These are phyloP conservation scores for Diutina rugosa DNA, from an alignment of 1,139 yeast genomes.

Conservation along the genomic window DNA sequence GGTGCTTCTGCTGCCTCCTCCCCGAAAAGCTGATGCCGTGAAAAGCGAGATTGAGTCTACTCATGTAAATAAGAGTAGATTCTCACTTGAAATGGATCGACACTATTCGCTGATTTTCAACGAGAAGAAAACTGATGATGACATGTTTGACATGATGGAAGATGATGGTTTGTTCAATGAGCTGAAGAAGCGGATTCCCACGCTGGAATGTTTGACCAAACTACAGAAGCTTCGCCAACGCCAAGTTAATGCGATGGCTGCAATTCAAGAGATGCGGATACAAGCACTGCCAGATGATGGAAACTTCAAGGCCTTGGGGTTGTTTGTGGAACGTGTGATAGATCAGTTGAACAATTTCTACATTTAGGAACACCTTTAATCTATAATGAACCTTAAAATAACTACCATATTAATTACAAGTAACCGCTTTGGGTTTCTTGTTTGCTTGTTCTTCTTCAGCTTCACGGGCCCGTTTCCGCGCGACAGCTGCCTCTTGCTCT, in stretches of 20 bases:
- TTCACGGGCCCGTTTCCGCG: not conserved
- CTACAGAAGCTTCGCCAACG: not conserved
- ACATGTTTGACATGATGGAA: not conserved
- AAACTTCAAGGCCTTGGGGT: not conserved
- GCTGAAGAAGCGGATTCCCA: not conserved
- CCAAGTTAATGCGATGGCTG: not conserved
- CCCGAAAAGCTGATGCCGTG: constrained; percentile 4
- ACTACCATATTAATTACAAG: not conserved
- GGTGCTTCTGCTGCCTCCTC: not conserved
- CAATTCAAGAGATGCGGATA: not conserved
- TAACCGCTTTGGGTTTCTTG: not conserved
- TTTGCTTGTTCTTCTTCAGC: not conserved
- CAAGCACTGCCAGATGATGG: not conserved
- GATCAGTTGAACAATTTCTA: not conserved
- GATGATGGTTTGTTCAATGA: constrained; percentile 3
- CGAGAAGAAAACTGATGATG: constrained; percentile 1
- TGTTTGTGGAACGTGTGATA: not conserved
- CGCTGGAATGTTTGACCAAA: not conserved
- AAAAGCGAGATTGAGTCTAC: constrained; percentile 5
- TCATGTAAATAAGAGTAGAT: constrained; percentile 2
- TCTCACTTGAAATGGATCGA: constrained; percentile 5
- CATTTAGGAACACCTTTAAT: not conserved
- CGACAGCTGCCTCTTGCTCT: not conserved
- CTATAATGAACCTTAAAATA: not conserved
- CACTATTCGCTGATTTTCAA: constrained; percentile 8